A percentile compares a stretch with the other conserved stretches of the same genome.
Conservation (phyloP, 2,329 filamentous ascomycete species). For the Seiridium unicorne region DNA sequence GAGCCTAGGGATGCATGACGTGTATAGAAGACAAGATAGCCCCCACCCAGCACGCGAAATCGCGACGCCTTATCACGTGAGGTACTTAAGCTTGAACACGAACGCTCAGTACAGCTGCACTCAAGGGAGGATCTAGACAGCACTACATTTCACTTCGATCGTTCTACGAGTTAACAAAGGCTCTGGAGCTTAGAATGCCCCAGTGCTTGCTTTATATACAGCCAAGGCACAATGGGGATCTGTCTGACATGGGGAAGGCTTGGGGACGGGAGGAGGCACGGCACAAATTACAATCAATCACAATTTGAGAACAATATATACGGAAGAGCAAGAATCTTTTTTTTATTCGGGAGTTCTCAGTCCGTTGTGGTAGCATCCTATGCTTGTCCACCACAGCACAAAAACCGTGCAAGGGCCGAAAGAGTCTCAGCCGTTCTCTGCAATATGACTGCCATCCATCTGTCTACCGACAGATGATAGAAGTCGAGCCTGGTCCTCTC, state of each 20-base stretch:
- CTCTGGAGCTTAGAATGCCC: too few species aligned
- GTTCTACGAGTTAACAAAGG: too few species aligned
- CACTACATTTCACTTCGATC: too few species aligned
- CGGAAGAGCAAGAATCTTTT: slow-evolving; percentile 22
- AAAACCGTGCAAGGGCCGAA: slow-evolving; percentile 30
- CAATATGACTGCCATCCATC: slow-evolving; percentile 21
- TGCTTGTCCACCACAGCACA: slow-evolving; percentile 30
- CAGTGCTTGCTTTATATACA: too few species aligned
- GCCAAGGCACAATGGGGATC: too few species aligned
- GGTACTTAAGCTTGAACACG: background rate
- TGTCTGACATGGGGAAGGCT: too few species aligned
- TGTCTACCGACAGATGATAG: slow-evolving; percentile 18
- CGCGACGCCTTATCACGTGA: slow-evolving; percentile 6
- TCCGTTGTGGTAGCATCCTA: slow-evolving; percentile 33
- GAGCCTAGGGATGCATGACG: background rate
- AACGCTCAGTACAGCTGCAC: too few species aligned
- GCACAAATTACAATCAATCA: background rate
- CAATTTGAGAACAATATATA: background rate
- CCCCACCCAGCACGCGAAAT: background rate
- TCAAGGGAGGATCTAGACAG: too few species aligned
- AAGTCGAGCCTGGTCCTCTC: slow-evolving; percentile 25
- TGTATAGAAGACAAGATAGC: background rate
- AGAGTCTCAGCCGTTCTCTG: slow-evolving; percentile 31
- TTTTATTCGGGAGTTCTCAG: slow-evolving; percentile 41
- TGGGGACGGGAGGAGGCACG: too few species aligned